A percentile compares a stretch with the other conserved stretches of the same genome.
Conservation (phyloP, 495 filamentous ascomycete species). For the Aspergillus indologenus region DNA sequence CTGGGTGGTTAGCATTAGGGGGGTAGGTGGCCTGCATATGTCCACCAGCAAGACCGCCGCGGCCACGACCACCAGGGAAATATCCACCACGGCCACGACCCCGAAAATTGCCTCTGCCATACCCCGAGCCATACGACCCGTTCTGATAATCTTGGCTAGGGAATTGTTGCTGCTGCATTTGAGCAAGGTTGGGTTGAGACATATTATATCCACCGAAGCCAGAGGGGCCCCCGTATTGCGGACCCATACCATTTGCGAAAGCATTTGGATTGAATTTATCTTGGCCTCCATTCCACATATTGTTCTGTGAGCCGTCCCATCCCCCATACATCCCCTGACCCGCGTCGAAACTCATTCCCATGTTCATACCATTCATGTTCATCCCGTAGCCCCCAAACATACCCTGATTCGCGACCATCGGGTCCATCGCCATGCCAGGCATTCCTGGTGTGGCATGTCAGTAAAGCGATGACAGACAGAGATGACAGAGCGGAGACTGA, state of each 20-base stretch:
- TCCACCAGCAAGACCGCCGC: conserved; percentile 49
- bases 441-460: conserved; percentile 53
- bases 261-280: conserved; percentile 66
- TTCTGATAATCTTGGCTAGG: conserved; percentile 58
- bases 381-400: conserved; percentile 89
- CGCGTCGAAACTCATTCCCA: conserved; percentile 71
- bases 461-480: background rate
- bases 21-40: conserved; percentile 34
- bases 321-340: conserved; percentile 62
- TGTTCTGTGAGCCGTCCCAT: conserved; percentile 58
- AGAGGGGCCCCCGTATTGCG: conserved; percentile 79
- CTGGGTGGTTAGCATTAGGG: conserved; percentile 36
- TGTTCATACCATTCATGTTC: conserved; percentile 89
- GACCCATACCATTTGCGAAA: conserved; percentile 76
- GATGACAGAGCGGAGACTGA: conserved; percentile 44
- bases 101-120: conserved; percentile 56
- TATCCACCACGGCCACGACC: conserved; percentile 67
- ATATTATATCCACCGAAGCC: conserved; percentile 73
- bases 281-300: conserved; percentile 72
- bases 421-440: conserved; percentile 82
- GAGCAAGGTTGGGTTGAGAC: conserved; percentile 54
- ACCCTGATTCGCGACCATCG: conserved; percentile 78
- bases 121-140: conserved; percentile 58
- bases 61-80: conserved; percentile 48
- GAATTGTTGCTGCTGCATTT: conserved; percentile 51